Conservation (phyloP, 257 asterid genomes). For the Solanum gracilifrons region DNA sequence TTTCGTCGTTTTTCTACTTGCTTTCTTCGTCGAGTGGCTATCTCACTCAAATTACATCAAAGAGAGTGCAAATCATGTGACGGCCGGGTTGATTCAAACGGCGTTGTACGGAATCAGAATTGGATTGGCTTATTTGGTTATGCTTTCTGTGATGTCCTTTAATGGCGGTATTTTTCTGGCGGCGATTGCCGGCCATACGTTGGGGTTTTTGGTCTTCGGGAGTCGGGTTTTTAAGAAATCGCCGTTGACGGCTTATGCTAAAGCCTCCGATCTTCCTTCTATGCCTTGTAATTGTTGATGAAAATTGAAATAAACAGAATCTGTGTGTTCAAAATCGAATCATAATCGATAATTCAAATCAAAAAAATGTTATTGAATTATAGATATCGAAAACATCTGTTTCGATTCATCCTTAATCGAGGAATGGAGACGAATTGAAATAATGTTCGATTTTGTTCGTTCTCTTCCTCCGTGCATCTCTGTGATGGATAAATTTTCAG, state of each 20-base stretch:
- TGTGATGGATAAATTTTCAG: neutral
- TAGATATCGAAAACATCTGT: neutral
- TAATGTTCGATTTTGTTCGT: neutral
- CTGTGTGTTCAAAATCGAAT: neutral
- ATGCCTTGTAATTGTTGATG: conserved; percentile 18
- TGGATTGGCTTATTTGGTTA: conserved; percentile 58
- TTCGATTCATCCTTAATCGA: too few species aligned
- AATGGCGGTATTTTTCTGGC: conserved; percentile 45
- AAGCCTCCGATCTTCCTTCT: conserved; percentile 32
- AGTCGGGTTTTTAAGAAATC: conserved; percentile 19
- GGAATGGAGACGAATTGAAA: neutral
- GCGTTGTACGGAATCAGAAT: conserved; percentile 34
- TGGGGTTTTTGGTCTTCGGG: conserved; percentile 45
- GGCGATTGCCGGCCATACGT: conserved; percentile 39
- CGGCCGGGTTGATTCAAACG: conserved; percentile 42
- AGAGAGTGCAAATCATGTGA: conserved; percentile 3
- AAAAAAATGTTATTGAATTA: neutral
- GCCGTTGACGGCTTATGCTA: conserved; percentile 8
- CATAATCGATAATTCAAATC: too few species aligned
- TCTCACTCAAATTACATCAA: conserved; percentile 28
- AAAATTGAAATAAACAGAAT: neutral
- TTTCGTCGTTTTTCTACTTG: conserved; percentile 27
- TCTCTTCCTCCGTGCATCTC: neutral
- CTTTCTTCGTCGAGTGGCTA: conserved; percentile 48
- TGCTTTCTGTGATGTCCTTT: conserved; percentile 60